Base-by-base conservation (phyloP, 75 land plant species). In the Pseudotsuga menziesii region DNA sequence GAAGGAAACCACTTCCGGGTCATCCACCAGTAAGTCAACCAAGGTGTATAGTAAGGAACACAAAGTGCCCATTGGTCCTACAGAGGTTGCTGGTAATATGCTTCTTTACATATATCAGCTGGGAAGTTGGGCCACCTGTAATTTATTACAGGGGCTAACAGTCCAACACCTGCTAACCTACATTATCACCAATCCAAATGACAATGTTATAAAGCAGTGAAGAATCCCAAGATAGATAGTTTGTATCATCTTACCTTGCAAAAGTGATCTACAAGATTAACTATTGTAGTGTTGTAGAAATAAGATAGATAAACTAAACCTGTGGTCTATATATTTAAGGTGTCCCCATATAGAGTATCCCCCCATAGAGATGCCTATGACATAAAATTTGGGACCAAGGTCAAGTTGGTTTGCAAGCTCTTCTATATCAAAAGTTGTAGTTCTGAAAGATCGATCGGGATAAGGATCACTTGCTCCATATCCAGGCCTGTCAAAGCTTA, bases 381-480 rank as follows among this genome's bases (percentile, higher is more conserved):
- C 85, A 70, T 85, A 91, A 66, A 96, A 96, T 60, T 85, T 91
- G 57, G 88, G 77, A 14, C 92, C 91, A 15, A 96, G 54, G 39
- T 69, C 82, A 74, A 96, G 81, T 44, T 81, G 75, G 73, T 91
- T 93, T 35, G 97, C 98, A 19, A 96, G 85, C 73, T 94, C 93
- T 80, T 90, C 86, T 44, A 96, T 77, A 78, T 96, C 98, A 52
- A 80, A 61, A 29, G 92, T 91, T 15, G 75, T 84, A 58, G 91
- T 91, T 67, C 89, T 87, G 1, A 83, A 66, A 3, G 87, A 77
- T 52, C 89, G 63, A 25, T 80, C 77, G 7, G 89, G 94, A 82
- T 89, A 78, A 9, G 97, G 92, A 76, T 93, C 97, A 78, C 92
- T 96, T 84, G 93, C 92, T 62, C 94, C 98, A 81, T 96, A 96